Conservation (phyloP, 331 rosid genomes). For the Telfairia occidentalis region DNA sequence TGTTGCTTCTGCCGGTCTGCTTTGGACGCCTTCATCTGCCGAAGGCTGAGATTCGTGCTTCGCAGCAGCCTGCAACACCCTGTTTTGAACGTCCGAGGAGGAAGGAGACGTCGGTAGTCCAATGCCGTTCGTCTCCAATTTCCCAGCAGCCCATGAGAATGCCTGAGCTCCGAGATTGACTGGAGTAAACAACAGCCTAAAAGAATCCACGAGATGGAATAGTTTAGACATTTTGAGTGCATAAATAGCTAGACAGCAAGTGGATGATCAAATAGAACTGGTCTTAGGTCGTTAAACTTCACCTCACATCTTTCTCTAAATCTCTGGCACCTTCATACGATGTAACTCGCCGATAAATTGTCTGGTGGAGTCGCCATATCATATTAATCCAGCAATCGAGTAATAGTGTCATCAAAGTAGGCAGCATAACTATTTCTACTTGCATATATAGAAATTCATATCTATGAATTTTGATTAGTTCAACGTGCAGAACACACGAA, state of each 20-base stretch:
- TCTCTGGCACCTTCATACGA: constrained; percentile 56
- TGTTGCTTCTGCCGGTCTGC: constrained; percentile 34
- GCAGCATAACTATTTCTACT: not conserved
- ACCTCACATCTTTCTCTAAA: constrained; percentile 62
- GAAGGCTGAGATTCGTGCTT: constrained; percentile 89
- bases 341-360: constrained; percentile 46
- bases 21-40: constrained; percentile 46
- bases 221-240: not conserved
- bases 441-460: not conserved
- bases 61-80: constrained; percentile 94
- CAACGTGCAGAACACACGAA: not conserved
- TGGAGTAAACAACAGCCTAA: constrained; percentile 63
- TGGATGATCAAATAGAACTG: not conserved
- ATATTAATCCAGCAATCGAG: constrained; percentile 19
- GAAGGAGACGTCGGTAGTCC: constrained; percentile 93
- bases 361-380: constrained; percentile 31
- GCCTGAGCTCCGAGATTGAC: constrained; percentile 59
- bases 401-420: not conserved
- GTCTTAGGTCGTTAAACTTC: constrained; percentile 11
- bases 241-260: not conserved
- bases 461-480: not conserved
- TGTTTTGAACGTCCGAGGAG: constrained; percentile 68
- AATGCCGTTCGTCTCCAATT: constrained; percentile 58
- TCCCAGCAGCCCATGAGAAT: constrained; percentile 75
- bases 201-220: not conserved